A percentile compares a stretch with the other conserved stretches of the same genome.
Evolutionary conservation across 1,284 basidiomycete genomes (phyloP).

Genomic region (Heterobasidion parviporum): DNA sequence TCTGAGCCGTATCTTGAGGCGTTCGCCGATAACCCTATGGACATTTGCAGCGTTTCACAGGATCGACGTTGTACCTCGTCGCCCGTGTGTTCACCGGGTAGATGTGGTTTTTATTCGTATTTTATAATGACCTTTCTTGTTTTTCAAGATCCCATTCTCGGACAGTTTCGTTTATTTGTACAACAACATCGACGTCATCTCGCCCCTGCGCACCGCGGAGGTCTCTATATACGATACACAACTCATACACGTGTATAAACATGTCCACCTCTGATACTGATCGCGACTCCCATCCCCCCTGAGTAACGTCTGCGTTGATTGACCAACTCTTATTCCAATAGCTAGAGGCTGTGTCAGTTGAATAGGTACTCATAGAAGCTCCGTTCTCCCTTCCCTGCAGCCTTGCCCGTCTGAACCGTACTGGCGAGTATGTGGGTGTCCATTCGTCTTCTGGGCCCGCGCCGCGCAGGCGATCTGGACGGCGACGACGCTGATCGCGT

Average conservation of each 20-base stretch:
- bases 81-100: conserved; percentile 50
- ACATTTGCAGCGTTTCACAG: conserved; percentile 36
- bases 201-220: too few species aligned
- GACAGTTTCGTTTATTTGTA: too few species aligned
- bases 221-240: not conserved
- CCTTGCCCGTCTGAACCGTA: not conserved
- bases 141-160: too few species aligned
- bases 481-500: conserved; percentile 4
- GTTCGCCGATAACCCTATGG: not conserved
- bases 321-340: not conserved
- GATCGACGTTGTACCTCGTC: conserved; percentile 58
- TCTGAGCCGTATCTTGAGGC: not conserved
- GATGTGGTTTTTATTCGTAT: not conserved
- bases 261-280: not conserved
- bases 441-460: not conserved
- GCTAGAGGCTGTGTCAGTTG: not conserved
- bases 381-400: not conserved
- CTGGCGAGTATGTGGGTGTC: not conserved
- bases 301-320: not conserved
- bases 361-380: conserved; percentile 6
- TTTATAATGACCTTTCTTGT: not conserved
- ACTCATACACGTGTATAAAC: not conserved
- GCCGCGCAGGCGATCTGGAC: conserved; percentile 4
- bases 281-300: not conserved
- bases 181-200: too few species aligned